These are phyloP conservation scores for Metarhizium guizhouense DNA, from an alignment of 2,329 filamentous ascomycete genomes.

Conservation along the genomic window DNA sequence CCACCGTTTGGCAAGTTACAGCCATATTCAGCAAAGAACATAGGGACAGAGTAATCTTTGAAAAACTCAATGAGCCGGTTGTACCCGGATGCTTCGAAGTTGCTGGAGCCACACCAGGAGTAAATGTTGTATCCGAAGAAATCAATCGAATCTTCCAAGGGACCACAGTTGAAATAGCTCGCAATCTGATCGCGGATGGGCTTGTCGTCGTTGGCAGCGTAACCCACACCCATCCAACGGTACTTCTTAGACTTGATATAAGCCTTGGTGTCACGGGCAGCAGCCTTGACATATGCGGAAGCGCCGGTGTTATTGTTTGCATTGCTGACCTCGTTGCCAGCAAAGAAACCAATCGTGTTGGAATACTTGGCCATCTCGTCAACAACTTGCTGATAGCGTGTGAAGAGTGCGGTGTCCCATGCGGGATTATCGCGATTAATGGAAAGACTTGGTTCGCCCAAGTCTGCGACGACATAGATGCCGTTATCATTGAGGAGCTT, in stretches of 20 bases:
- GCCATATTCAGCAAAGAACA: conserved; percentile 98
- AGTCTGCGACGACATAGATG: conserved; percentile 92
- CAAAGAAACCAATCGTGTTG: conserved; percentile 96
- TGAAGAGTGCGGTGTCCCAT: conserved; percentile 73
- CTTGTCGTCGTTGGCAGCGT: conserved; percentile 89
- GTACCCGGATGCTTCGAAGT: conserved; percentile 70
- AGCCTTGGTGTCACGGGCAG: conserved; percentile 89
- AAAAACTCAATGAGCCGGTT: conserved; percentile 79
- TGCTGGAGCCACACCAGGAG: conserved; percentile 91
- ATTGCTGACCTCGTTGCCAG: conserved; percentile 96
- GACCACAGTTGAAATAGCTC: conserved; percentile 90
- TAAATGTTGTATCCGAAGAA: conserved; percentile 99
- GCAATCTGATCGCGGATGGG: conserved; percentile 74
- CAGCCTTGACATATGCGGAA: conserved; percentile 93
- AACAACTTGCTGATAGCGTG: conserved; percentile 75
- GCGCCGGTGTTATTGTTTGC: conserved; percentile 78
- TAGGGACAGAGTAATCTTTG: conserved; percentile 77
- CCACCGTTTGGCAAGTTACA: conserved; percentile 66
- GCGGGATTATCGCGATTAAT: conserved; percentile 73
- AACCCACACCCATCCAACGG: conserved; percentile 80
- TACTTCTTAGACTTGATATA: conserved; percentile 78
- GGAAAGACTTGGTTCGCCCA: conserved; percentile 71
- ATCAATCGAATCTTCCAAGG: conserved; percentile 60
- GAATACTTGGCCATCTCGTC: conserved; percentile 74
- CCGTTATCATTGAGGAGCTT: conserved; percentile 68